Evolutionary conservation across 345 rosid species (phyloP).

Genomic region (Atalantia buxifolia): DNA sequence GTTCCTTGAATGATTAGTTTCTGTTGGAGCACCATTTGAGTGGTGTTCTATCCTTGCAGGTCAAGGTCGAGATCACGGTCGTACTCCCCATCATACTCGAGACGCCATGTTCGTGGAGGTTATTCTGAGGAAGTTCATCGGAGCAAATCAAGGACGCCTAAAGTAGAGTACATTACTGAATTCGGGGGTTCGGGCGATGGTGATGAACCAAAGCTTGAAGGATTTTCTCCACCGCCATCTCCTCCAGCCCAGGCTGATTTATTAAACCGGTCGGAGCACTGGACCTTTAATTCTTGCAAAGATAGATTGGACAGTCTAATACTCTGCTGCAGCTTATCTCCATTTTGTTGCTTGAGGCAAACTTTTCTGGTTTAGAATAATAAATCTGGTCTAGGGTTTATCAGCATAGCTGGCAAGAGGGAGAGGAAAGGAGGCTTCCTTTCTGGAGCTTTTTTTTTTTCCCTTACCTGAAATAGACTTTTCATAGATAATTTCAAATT

Average conservation of each 20-base stretch:
- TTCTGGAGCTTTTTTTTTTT: constrained; percentile 34
- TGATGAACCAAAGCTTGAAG: constrained; percentile 63
- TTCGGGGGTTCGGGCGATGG: constrained; percentile 79
- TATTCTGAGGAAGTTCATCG: constrained; percentile 52
- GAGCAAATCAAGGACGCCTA: constrained; percentile 67
- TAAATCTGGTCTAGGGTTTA: constrained; percentile 45
- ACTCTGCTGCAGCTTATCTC: constrained; percentile 72
- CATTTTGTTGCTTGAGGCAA: constrained; percentile 60
- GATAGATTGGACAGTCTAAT: constrained; percentile 81
- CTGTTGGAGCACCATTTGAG: background rate
- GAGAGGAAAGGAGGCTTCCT: constrained; percentile 54
- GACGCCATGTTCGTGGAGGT: constrained; percentile 58
- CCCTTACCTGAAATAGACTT: constrained; percentile 28
- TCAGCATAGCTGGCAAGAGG: constrained; percentile 52
- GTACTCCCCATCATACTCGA: constrained; percentile 71
- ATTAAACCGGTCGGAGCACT: constrained; percentile 98
- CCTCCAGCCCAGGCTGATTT: constrained; percentile 61
- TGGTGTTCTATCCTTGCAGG: constrained; percentile 27
- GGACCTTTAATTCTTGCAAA: constrained; percentile 94
- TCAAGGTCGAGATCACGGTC: constrained; percentile 78
- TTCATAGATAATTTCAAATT: constrained; percentile 19
- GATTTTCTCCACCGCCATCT: constrained; percentile 88
- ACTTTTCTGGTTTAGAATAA: constrained; percentile 44
- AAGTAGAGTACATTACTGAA: constrained; percentile 90
- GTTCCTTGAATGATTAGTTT: background rate